phyloP scores from a whole-genome alignment of 495 filamentous ascomycete genomes.

The Daldinia decipiens region DNA sequence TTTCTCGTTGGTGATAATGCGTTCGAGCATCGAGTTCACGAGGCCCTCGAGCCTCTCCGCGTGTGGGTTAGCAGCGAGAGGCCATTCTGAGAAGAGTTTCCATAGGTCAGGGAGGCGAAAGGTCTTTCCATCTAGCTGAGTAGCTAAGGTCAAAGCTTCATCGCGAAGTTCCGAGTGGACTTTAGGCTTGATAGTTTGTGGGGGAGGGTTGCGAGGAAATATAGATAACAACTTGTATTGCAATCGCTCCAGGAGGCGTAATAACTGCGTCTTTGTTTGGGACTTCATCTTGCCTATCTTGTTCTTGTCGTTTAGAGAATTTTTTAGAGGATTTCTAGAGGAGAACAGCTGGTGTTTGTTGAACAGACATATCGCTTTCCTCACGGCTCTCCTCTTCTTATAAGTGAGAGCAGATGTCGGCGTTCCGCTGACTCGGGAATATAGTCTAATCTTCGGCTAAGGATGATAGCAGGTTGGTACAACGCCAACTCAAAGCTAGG shows the following conservation, averaged over 20 bases:
- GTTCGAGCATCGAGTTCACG: conserved; percentile 38
- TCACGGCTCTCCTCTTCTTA: not conserved
- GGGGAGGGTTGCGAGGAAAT: not conserved
- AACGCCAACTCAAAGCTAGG: conserved; percentile 11
- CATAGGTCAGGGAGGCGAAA: conserved; percentile 45
- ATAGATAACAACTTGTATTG: not conserved
- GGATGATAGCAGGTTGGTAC: not conserved
- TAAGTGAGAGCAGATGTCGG: not conserved
- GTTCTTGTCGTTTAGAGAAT: not conserved
- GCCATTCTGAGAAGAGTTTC: conserved; percentile 43
- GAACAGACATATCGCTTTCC: not conserved
- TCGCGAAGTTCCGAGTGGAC: conserved; percentile 3
- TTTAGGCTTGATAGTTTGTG: not conserved
- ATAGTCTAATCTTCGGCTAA: not conserved
- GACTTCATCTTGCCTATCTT: not conserved
- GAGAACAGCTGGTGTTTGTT: not conserved
- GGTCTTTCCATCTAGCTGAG: conserved; percentile 38
- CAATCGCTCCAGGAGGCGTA: not conserved
- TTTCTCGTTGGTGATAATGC: conserved; percentile 45
- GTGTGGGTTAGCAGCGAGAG: conserved; percentile 38
- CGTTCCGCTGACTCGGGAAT: not conserved
- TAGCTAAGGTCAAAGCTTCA: conserved; percentile 36
- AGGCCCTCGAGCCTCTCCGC: conserved; percentile 28
- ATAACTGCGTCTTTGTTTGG: not conserved
- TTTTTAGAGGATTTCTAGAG: not conserved